A percentile compares a stretch with the other conserved stretches of the same genome.
These are phyloP conservation scores for Pythium folliculosum DNA, from an alignment of 352 stramenopile species.

Conservation along the genomic window DNA sequence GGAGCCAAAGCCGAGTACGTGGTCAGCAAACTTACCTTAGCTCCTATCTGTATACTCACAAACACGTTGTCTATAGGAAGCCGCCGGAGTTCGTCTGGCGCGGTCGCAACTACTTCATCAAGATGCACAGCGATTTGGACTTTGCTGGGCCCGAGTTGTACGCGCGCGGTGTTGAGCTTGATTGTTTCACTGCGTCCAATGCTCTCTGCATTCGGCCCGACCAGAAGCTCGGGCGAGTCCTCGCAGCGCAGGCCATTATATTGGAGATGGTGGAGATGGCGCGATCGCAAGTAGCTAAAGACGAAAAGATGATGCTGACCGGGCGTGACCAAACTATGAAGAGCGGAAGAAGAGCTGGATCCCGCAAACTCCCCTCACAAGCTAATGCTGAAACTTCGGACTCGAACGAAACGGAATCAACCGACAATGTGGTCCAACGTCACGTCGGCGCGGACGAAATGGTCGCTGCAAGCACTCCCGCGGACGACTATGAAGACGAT, in stretches of 20 bases:
- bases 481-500: slow-evolving; percentile 9
- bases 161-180: slow-evolving; percentile 49
- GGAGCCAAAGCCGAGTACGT: slow-evolving; percentile 69
- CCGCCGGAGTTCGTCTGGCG: slow-evolving; percentile 74
- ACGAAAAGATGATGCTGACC: not conserved
- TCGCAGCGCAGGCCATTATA: slow-evolving; percentile 75
- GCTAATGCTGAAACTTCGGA: not conserved
- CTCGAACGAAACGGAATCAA: not conserved
- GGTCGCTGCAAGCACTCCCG: not conserved
- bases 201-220: slow-evolving; percentile 66
- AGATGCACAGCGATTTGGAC: slow-evolving; percentile 70
- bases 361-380: not conserved
- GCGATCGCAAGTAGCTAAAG: not conserved
- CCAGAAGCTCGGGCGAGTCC: slow-evolving; percentile 69
- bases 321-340: not conserved
- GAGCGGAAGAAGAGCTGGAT: not conserved
- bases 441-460: slow-evolving; percentile 23
- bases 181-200: slow-evolving; percentile 59
- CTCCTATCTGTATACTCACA: not conserved
- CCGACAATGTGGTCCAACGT: not conserved
- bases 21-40: not conserved
- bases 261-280: slow-evolving; percentile 64
- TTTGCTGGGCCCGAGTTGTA: slow-evolving; percentile 61
- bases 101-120: slow-evolving; percentile 73
- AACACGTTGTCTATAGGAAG: slow-evolving; percentile 33